Evolutionary conservation across 2,329 filamentous ascomycete genomes (phyloP), one percentile per base, ranked within the genome.

Genomic region (Aspergillus awamori): DNA sequence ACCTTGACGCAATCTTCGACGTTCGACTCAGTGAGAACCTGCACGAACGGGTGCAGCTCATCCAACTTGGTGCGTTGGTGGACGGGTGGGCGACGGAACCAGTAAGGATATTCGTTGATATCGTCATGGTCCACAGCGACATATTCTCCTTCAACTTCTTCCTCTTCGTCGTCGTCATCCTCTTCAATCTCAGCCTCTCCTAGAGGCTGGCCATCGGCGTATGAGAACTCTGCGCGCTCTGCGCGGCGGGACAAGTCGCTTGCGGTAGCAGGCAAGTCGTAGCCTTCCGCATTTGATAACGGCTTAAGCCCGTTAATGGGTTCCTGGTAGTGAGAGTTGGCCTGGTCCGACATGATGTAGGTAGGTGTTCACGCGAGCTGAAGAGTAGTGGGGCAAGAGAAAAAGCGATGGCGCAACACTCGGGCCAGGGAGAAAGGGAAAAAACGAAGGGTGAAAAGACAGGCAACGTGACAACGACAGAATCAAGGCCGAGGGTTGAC

Each of bases 1-100:
- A 89, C 81, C 63, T 76, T 76, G 63, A 85, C 78, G 73, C 86
- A 88, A 66, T 84, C 77, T 20, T 83, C 80, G 11, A 81, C 74
- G 64, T 83, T 77, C 11, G 79, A 79, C 49, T 76, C 65, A 43
- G 86, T 91, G 54, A 97, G 83, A 28, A 90, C 85, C 56, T 91
- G 87, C n/a, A 90, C 84, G 69, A 90, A 89, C 26, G 92, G 87
- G 70, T 91, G 85, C 69, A 92, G 85, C 54, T 85, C 81, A 69
- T 89, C 87, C 8, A 79, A 65, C 59, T 74, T 72, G 38, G 75
- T 74, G 57, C 70, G 74, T 24, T 74, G 71, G 51, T 74, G 73
- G n/a, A 70, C 69, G 43, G 74, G 76, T 17, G 74, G 73, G 49
- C 75, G 76, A 41, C 76, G 77, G 64, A 79, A 77, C 69, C 75